These are phyloP conservation scores for Gentiana straminea DNA, from an alignment of 257 asterid genomes.

Conservation along the genomic window DNA sequence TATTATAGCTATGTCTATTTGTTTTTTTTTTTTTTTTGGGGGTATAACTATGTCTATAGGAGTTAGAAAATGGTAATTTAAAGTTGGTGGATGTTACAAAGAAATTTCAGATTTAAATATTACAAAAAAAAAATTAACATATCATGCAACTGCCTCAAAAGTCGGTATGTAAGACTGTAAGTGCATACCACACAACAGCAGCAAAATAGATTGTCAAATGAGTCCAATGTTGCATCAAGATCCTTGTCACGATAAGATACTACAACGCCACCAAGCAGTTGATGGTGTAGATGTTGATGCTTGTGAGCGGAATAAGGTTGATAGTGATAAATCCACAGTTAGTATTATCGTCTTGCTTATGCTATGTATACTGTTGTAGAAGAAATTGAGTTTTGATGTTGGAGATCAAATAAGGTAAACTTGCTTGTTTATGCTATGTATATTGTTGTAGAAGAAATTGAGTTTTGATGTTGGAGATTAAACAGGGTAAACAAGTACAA, in stretches of 20 bases:
- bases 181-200: conserved; percentile 85
- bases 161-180: background rate
- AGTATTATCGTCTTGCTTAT: conserved; percentile 21
- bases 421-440: background rate
- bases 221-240: conserved; percentile 88
- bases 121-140: too few relatives aligned
- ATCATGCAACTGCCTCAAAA: background rate
- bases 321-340: conserved; percentile 57
- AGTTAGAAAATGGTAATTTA: too few relatives aligned
- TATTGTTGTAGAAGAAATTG: background rate
- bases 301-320: conserved; percentile 58
- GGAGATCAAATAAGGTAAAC: conserved; percentile 43
- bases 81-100: too few relatives aligned
- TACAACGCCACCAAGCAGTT: conserved; percentile 40
- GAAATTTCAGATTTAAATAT: too few relatives aligned
- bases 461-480: conserved; percentile 8
- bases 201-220: conserved; percentile 88
- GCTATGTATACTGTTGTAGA: conserved; percentile 3
- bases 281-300: conserved; percentile 32
- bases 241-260: conserved; percentile 59
- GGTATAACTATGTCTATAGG: too few relatives aligned
- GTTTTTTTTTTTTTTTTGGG: too few relatives aligned
- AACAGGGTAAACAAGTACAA: conserved; percentile 65
- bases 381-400: conserved; percentile 3
- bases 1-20: too few relatives aligned